phyloP scores from a whole-genome alignment of 225 moss, liverwort and hornwort genomes.

The Marchantia polymorpha region DNA sequence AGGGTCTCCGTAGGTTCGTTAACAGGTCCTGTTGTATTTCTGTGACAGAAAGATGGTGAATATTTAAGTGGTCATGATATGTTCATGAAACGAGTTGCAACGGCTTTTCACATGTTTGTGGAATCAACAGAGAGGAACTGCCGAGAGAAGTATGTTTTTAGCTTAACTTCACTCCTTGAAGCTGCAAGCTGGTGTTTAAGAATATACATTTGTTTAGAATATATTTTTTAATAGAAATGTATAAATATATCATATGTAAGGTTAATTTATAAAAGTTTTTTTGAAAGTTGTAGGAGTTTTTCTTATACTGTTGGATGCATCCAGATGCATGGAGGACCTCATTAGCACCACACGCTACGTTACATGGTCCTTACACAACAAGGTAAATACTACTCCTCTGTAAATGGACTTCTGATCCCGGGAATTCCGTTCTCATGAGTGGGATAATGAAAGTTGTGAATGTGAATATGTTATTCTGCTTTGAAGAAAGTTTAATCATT shows the following conservation, averaged over 20 bases:
- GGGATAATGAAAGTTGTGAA: too few relatives aligned
- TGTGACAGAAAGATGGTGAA: constrained; percentile 84
- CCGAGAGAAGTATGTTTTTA: constrained; percentile 77
- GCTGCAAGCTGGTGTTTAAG: background rate
- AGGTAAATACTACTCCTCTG: constrained; percentile 44
- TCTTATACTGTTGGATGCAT: background rate
- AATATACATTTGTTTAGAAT: too few relatives aligned
- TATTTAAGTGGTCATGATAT: constrained; percentile 92
- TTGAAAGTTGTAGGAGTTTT: background rate
- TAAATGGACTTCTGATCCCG: background rate
- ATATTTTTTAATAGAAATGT: too few relatives aligned
- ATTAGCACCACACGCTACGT: constrained; percentile 98
- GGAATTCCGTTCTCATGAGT: background rate
- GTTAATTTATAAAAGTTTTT: background rate
- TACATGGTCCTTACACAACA: constrained; percentile 97
- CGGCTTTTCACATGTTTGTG: constrained; percentile 93
- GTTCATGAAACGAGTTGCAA: constrained; percentile 91
- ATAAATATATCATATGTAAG: too few relatives aligned
- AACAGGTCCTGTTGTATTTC: background rate
- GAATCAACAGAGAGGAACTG: constrained; percentile 85
- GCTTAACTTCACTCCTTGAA: background rate
- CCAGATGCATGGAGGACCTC: constrained; percentile 98
- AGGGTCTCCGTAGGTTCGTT: constrained; percentile 23
- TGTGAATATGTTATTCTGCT: too few relatives aligned
- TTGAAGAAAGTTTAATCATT: too few relatives aligned